Conservation (phyloP, 208 protist species). For the Crithidia expoeki region DNA sequence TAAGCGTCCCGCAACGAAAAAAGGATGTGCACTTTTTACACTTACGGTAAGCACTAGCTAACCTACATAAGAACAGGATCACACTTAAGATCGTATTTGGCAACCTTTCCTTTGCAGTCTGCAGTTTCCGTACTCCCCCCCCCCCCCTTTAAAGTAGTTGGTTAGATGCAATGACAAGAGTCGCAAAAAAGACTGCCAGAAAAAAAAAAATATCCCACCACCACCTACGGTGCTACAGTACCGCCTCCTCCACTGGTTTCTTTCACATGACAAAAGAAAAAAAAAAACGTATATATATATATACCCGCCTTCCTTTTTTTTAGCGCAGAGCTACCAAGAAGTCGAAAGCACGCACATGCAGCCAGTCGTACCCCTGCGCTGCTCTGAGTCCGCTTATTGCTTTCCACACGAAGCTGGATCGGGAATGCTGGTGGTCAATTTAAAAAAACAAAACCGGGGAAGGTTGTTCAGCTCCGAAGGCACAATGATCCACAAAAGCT, state of each 20-base stretch:
- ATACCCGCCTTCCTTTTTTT: neutral
- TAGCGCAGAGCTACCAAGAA: neutral
- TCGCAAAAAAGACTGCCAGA: neutral
- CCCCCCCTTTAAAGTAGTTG: no score
- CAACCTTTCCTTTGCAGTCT: no score
- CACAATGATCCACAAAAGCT: neutral
- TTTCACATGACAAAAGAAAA: neutral
- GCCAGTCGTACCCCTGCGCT: neutral
- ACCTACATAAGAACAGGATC: no score
- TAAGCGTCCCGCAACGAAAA: no score
- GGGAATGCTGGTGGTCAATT: neutral
- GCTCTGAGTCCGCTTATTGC: neutral
- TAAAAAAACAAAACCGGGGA: neutral
- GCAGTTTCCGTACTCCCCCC: no score
- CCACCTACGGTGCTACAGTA: neutral
- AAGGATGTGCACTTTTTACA: no score
- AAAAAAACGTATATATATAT: neutral
- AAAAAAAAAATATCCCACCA: neutral
- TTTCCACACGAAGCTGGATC: neutral
- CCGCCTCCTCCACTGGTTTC: neutral
- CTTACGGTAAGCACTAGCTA: no score
- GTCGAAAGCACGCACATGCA: conserved; percentile 6
- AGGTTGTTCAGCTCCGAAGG: neutral
- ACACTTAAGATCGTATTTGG: no score
- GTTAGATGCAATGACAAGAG: conserved; percentile 10